Conservation (phyloP, 352 stramenopile genomes). For the Globisporangium lucens region DNA sequence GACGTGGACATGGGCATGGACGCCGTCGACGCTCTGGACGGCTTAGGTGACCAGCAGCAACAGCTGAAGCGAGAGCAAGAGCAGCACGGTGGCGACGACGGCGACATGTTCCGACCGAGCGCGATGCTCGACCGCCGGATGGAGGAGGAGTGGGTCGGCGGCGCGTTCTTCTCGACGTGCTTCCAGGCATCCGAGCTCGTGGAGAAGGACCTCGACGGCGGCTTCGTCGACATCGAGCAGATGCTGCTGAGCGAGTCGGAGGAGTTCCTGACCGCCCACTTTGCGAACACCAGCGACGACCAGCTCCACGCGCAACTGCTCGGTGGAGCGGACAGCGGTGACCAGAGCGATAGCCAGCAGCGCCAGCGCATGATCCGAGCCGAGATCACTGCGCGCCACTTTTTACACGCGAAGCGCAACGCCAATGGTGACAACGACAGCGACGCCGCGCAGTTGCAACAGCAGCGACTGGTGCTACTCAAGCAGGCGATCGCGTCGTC, state of each 20-base stretch:
- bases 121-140: constrained; percentile 52
- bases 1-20: constrained; percentile 10
- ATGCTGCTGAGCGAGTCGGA: constrained; percentile 49
- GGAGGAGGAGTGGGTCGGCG: constrained; percentile 42
- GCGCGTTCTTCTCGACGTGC: constrained; percentile 28
- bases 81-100: background rate
- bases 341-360: constrained; percentile 20
- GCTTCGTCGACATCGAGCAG: constrained; percentile 60
- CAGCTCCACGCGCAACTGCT: constrained; percentile 3
- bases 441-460: constrained; percentile 2
- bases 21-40: constrained; percentile 9
- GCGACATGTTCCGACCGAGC: constrained; percentile 58
- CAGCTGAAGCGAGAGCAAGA: background rate
- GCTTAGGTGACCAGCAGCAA: background rate
- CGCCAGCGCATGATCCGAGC: constrained; percentile 17
- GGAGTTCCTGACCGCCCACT: constrained; percentile 29
- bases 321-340: background rate
- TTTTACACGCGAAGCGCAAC: constrained; percentile 6
- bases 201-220: constrained; percentile 26
- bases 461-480: constrained; percentile 16
- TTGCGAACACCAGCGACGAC: constrained; percentile 11
- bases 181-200: constrained; percentile 24
- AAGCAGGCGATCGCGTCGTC: constrained; percentile 16
- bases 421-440: background rate
- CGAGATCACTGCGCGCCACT: constrained; percentile 19